Base-by-base conservation (phyloP, 768 basidiomycete genomes). In the Saitozyma podzolica region DNA sequence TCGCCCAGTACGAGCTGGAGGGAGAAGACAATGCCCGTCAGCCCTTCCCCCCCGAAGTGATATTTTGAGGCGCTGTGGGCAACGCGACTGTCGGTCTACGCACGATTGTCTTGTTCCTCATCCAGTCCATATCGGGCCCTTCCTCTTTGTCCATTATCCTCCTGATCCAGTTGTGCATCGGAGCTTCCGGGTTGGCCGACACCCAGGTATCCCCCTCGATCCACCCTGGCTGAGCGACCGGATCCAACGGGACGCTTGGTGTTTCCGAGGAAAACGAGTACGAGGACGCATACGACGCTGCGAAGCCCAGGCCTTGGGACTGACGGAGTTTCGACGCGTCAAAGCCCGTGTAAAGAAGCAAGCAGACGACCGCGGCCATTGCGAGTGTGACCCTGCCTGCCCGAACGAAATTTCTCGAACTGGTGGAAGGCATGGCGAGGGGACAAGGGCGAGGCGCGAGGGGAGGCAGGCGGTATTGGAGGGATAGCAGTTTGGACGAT, bases 41-140 rank as follows among this genome's bases (percentile, higher is more conserved):
- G 45, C 45, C 13, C n/a, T 47, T 47, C 45, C 11, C 45, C 3
- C 2, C 2, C 45, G n/a, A 5, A 29, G 29, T 29, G 29, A 29
- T 29, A 5, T 29, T 29, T 5, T 29, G 29, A 29, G 29, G 29
- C 29, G 29, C 2, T 2, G 29, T 29, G 29, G 2, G 29, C 29
- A 29, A 29, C 29, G 29, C 29, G 29, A 29, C 5, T 5, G 29
- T 29, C 29, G n/a, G 45, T 11, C 45, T 17, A 47, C 45, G 2
- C 45, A 47, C 45, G n/a, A 47, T 17, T 47, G 45, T 47, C 45
- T 47, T 47, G 45, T 47, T 47, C 45, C 45, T 47, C n/a, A 47
- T 13, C 45, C 45, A 47, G 45, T 47, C 45, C 45, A 47, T 47
- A 1, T 11, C 45, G 13, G 45, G 45, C 45, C 13, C n/a, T 11